These are phyloP conservation scores for Nannizzia gypsea DNA, from an alignment of 2,329 filamentous ascomycete species.

Conservation along the genomic window DNA sequence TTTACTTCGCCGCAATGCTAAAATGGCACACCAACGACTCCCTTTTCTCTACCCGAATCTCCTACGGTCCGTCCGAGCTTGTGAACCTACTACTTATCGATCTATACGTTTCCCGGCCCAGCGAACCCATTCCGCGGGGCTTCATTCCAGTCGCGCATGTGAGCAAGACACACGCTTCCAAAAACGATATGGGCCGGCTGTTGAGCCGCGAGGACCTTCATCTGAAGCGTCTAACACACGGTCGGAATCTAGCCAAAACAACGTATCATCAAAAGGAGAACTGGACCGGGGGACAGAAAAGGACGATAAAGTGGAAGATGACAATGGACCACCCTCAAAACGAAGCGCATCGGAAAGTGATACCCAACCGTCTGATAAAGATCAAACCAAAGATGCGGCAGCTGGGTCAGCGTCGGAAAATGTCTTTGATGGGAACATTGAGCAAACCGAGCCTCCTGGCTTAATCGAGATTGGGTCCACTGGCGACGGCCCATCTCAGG, in stretches of 20 bases:
- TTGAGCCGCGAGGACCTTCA: constrained; percentile 31
- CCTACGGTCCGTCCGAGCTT: constrained; percentile 45
- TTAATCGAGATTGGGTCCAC: background rate
- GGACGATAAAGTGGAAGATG: constrained; percentile 5
- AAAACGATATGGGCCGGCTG: constrained; percentile 37
- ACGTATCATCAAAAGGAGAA: constrained; percentile 7
- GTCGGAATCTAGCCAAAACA: constrained; percentile 5
- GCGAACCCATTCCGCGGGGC: constrained; percentile 17
- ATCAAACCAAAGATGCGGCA: background rate
- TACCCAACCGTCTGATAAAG: background rate
- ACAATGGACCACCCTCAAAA: background rate
- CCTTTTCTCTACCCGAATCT: constrained; percentile 59
- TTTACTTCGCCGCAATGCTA: background rate
- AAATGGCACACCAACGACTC: constrained; percentile 52
- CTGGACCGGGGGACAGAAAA: constrained; percentile 9
- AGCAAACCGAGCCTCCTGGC: background rate
- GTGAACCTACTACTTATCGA: constrained; percentile 34
- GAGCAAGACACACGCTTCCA: constrained; percentile 31
- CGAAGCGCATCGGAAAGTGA: background rate
- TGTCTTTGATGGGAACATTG: background rate
- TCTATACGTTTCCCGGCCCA: constrained; percentile 28
- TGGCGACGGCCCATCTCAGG: background rate
- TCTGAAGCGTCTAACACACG: constrained; percentile 23
- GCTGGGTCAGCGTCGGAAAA: background rate
- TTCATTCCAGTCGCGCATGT: constrained; percentile 28